These are phyloP conservation scores for Xerophyta viscosa DNA, from an alignment of 106 monocot genomes.

Conservation along the genomic window DNA sequence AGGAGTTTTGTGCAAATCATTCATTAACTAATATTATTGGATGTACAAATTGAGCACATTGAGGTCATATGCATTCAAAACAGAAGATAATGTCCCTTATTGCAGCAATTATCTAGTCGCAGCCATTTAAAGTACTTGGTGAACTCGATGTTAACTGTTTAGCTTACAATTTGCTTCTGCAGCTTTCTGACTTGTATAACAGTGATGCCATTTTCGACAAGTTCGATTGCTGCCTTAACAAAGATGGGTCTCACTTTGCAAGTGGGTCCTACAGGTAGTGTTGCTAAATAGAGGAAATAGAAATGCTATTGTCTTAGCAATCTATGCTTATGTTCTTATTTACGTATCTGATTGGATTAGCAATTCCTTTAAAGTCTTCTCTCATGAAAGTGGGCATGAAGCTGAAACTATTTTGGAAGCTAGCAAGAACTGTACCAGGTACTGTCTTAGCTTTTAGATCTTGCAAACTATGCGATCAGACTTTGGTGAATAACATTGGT, in stretches of 20 bases:
- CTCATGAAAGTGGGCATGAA: slow-evolving; percentile 18
- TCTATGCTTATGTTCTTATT: not conserved
- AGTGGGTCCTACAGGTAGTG: slow-evolving; percentile 53
- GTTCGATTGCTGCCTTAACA: slow-evolving; percentile 48
- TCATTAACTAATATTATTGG: no score
- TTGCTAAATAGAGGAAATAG: not conserved
- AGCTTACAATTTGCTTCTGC: slow-evolving; percentile 17
- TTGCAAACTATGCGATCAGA: no score
- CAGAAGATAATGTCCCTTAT: no score
- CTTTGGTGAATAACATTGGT: no score
- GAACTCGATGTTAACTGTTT: no score
- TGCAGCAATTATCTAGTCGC: no score
- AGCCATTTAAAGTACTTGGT: no score
- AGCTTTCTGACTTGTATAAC: slow-evolving; percentile 45
- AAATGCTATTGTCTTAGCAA: not conserved
- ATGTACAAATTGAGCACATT: no score
- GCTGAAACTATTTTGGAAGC: slow-evolving; percentile 48
- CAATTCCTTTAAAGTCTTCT: slow-evolving; percentile 53
- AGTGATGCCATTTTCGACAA: slow-evolving; percentile 50
- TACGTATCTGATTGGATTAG: slow-evolving; percentile 23
- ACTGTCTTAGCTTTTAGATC: no score
- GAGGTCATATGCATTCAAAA: no score
- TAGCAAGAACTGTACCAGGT: slow-evolving; percentile 46
- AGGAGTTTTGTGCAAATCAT: no score
- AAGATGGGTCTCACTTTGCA: slow-evolving; percentile 35